phyloP scores from a whole-genome alignment of 1,284 basidiomycete genomes.

The Ceraceosorus bombacis region DNA sequence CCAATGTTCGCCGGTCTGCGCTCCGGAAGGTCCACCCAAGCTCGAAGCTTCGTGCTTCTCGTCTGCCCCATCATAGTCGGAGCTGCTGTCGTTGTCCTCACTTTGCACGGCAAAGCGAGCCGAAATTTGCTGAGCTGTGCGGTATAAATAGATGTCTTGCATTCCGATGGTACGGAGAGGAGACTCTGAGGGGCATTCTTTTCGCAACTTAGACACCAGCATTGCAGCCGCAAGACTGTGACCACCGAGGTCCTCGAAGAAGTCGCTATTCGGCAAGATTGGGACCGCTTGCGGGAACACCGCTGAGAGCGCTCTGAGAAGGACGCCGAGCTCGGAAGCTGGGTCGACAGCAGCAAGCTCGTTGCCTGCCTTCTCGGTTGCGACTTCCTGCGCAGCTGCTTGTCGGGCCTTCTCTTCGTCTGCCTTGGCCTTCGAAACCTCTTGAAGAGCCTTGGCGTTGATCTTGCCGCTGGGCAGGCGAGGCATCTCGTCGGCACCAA shows the following conservation, averaged over 20 bases:
- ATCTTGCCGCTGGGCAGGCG: slow-evolving; percentile 14
- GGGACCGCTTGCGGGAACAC: slow-evolving; percentile 7
- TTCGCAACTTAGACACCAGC: slow-evolving; percentile 9
- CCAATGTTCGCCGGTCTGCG: slow-evolving; percentile 3
- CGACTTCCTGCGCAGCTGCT: slow-evolving; percentile 4
- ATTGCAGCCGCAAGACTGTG: slow-evolving; percentile 10
- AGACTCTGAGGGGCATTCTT: neutral
- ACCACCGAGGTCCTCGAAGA: slow-evolving; percentile 15
- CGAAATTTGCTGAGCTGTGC: slow-evolving; percentile 6
- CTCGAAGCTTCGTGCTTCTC: neutral
- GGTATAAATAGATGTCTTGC: slow-evolving; percentile 10
- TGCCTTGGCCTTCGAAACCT: slow-evolving; percentile 2
- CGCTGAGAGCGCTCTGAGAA: slow-evolving; percentile 1
- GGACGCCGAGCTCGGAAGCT: slow-evolving; percentile 3
- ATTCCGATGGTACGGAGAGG: slow-evolving; percentile 7
- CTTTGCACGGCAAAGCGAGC: neutral
- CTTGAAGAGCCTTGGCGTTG: slow-evolving; percentile 12
- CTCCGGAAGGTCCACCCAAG: neutral
- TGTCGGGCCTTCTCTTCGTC: neutral
- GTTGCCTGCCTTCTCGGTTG: neutral
- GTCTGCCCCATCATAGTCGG: neutral
- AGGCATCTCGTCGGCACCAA: slow-evolving; percentile 12
- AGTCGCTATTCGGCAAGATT: slow-evolving; percentile 2
- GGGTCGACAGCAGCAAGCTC: neutral
- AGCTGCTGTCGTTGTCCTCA: slow-evolving; percentile 3